Evolutionary conservation across 768 basidiomycete species (phyloP), one percentile per base, ranked within the genome.

Genomic region (Boletus reticuloceps): DNA sequence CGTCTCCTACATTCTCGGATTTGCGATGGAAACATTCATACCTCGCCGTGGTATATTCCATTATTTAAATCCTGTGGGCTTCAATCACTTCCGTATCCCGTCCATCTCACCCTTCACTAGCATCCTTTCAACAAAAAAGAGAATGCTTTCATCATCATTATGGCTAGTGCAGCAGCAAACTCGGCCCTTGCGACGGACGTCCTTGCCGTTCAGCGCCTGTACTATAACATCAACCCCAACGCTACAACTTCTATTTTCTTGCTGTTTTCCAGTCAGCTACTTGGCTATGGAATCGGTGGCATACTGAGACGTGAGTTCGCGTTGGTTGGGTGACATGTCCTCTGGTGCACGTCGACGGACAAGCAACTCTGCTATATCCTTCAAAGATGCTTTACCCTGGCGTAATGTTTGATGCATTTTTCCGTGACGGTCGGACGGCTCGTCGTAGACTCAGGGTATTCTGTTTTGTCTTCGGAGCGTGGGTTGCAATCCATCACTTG

Each of bases 231-330:
- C 51, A 76, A 73, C 5, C 79, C 82, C 4, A 80, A 79, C 45
- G 62, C 75, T 22, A 74, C 55, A 10, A 62, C 75, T 17, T 77
- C 79, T 29, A 75, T 82, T 37, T 76, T 83, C 43, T 55, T 78
- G 47, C 56, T 78, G 10, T 62, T 70, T 68, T 65, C 68, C 6
- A 71, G 64, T 29, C 69, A 73, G 51, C 62, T 69, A 19, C 64
- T 74, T 55, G 82, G 82, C 12, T 84, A 82, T 51, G 82, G 81
- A 3, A 76, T 84, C n/a, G 79, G 78, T 56, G 82, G 82, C 31
- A 58, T 81, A 47, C 72, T 84, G 63, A 73, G 78, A 70, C 58
- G 80, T 80, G 53, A 58, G 75, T 61, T 31, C 39, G 3, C 5
- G 4, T 43, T 40, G 16, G 4, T 34, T 20, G 12, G 8, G 25